Conservation (phyloP, 331 rosid genomes). For the Acacia pycnantha region DNA sequence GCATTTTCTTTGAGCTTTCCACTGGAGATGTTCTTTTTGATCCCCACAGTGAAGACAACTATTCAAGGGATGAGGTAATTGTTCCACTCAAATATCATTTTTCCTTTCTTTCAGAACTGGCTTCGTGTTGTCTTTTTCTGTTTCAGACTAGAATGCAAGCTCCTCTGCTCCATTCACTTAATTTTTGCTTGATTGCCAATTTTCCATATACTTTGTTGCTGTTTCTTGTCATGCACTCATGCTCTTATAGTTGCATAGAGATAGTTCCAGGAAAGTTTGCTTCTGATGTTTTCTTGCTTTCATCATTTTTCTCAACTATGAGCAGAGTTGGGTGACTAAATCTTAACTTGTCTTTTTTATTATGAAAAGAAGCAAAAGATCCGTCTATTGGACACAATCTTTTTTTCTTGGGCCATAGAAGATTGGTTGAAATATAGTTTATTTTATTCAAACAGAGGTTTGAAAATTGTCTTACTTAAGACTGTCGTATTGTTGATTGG, state of each 20-base stretch:
- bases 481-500: not conserved
- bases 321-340: not conserved
- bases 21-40: constrained; percentile 62
- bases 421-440: not conserved
- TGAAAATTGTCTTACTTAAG: not conserved
- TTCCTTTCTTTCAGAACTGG: not conserved
- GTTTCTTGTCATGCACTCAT: not conserved
- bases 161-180: not conserved
- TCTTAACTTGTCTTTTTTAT: not conserved
- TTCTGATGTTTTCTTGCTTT: not conserved
- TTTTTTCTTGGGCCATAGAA: not conserved
- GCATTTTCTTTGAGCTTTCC: constrained; percentile 57
- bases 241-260: not conserved
- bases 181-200: not conserved
- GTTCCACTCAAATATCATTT: not conserved
- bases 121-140: not conserved
- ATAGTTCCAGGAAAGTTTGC: not conserved
- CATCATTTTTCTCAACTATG: not conserved
- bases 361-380: not conserved
- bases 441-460: not conserved
- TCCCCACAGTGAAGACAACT: constrained; percentile 59
- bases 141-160: constrained; percentile 2
- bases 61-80: constrained; percentile 57
- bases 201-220: not conserved
- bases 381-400: not conserved